Evolutionary conservation across 371 early-diverging fungal genomes (phyloP), one percentile per base, ranked within the genome.

Genomic region (Mucor lusitanicus): DNA sequence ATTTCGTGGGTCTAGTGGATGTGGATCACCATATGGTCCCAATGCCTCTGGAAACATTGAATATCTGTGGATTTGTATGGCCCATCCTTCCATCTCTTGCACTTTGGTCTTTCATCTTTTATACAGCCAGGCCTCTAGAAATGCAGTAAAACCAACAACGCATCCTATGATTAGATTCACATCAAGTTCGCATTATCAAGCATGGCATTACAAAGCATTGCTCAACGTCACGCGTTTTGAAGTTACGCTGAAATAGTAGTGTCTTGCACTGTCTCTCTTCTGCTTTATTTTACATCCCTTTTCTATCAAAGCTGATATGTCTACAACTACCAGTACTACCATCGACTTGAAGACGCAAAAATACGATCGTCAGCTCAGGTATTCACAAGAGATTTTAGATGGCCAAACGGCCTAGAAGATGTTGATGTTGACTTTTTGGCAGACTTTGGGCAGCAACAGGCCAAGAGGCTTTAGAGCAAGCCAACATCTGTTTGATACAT

Each of bases 401-500:
- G 4, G 17, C n/a, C n/a, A n/a, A n/a, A n/a, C 6, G 30, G 30
- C 30, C 40, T 17, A 40, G 1, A 40, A 21, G n/a, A 44, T 17
- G 42, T 17, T 27, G 1, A 21, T 59, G 30, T 23, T 19, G 21
- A 1, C 12, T 58, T 58, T 13, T 6, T 50, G 30, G 33, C 65
- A 94, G 98, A 65, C 85, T 98, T 21, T 98, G 99, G 99, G 89
- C 92, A 37, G 88, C 88, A 6, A 91, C 87, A 57, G 99, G 99
- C 17, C 98, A 98, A 79, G 76, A 86, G 3, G 93, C 93, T 9
- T 88, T 98, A 35, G 97, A 96, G 71, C 75, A 77, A 37, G 86
- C 97, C 13, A 85, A 89, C 32, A 86, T 98, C 42, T 92, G 91
- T 59, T 84, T 96, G n/a, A 60, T 98, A 32, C 88, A 93, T 68